Base-by-base conservation (phyloP, 2,329 filamentous ascomycete species). In the Ophidiomyces ophidiicola region DNA sequence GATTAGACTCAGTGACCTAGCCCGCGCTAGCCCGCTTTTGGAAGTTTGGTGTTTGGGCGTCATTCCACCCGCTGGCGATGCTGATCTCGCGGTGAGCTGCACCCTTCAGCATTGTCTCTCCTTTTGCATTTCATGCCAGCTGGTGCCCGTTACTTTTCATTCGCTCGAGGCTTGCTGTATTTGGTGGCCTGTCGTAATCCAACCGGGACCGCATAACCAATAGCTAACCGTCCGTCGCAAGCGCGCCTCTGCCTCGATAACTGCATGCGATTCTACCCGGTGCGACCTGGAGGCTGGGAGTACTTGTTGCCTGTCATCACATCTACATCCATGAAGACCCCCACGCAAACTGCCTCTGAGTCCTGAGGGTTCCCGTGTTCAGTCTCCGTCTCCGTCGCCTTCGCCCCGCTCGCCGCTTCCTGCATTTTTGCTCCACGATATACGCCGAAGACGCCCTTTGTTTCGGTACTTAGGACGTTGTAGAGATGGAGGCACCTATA, bases 21-120 rank as follows among this genome's bases (percentile, higher is more conserved):
- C 12, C 34, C 14, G 32, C 46, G 46, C 46, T 48, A 48, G 41
- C 36, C 46, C 33, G n/a, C 18, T 48, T 38, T 41, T 14, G 43
- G 46, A n/a, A 5, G 5, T 26, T n/a, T 4, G 23, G 24, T 25
- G 26, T 36, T 23, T 28, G 29, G 19, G 28, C 36, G 28, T 39
- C 37, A 39, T 41, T 40, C 38, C 24, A 29, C 32, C 23, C 32
- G 25, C 32, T 25, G 26, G 3, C 10, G 5, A 10, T 7, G 18
- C 29, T 17, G 18, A 33, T 33, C 31, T 11, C 12, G 26, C 34
- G 5, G 34, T 17, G 4, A 30, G 33, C 23, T 32, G 30, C 21
- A 21, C 6, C 4, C 10, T 12, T 28, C 19, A 15, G 23, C 12
- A 19, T 33, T 40, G 23, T 30, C 38, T 23, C 31, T 41, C 32